Conservation (phyloP, 2,329 filamentous ascomycete species). For the Achaetomium macrosporum region DNA sequence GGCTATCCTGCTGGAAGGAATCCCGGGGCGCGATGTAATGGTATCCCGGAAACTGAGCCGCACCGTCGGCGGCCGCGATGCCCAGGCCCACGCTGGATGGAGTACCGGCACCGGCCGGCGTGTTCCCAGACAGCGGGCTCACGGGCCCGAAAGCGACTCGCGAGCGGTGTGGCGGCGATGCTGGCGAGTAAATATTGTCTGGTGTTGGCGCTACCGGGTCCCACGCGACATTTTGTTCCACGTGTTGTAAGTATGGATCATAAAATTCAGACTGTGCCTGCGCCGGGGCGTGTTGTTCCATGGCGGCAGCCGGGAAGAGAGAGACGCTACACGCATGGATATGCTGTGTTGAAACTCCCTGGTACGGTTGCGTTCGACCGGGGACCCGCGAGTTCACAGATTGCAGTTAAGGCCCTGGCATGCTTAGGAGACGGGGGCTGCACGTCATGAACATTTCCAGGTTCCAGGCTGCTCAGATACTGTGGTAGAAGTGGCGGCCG, state of each 20-base stretch:
- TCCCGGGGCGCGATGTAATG: slow-evolving; percentile 1
- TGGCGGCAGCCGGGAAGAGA: neutral
- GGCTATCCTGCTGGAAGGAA: slow-evolving; percentile 5
- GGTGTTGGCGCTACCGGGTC: slow-evolving; percentile 10
- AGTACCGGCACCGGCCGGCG: neutral
- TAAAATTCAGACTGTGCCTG: neutral
- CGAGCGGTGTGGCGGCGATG: neutral
- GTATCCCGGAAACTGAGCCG: neutral
- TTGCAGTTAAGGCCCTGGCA: neutral
- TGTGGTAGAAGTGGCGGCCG: neutral
- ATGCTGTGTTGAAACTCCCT: neutral
- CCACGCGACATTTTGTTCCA: neutral
- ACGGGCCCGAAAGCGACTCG: neutral
- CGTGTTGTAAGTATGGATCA: neutral
- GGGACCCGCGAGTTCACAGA: neutral
- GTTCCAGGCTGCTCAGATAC: neutral
- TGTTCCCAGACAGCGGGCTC: neutral
- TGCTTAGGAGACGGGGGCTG: neutral
- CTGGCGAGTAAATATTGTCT: slow-evolving; percentile 1
- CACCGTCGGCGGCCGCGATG: neutral
- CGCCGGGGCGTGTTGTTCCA: slow-evolving; percentile 1
- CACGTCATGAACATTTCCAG: neutral
- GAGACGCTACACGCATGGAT: neutral
- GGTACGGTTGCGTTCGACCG: neutral
- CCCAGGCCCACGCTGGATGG: slow-evolving; percentile 11